phyloP scores from a whole-genome alignment of 495 filamentous ascomycete genomes.

The Hyaloscypha variabilis region DNA sequence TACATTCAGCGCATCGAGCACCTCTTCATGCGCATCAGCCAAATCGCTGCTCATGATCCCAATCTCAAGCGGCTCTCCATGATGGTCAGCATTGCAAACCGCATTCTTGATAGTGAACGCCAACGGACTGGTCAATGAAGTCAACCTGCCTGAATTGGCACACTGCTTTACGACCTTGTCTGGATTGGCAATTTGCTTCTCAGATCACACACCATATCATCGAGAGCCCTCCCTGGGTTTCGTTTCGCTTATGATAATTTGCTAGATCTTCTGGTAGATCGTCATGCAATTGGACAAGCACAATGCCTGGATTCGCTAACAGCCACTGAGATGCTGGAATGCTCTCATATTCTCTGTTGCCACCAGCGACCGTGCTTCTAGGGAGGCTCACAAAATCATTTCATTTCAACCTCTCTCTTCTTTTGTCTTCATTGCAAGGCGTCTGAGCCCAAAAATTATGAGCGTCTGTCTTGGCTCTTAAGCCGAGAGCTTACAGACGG shows the following conservation, averaged over 20 bases:
- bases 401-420: background rate
- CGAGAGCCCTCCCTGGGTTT: background rate
- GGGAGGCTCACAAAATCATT: conserved; percentile 2
- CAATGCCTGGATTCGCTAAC: background rate
- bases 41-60: conserved; percentile 61
- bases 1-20: conserved; percentile 71
- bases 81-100: conserved; percentile 42
- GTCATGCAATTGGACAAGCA: conserved; percentile 9
- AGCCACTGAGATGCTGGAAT: conserved; percentile 27
- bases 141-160: background rate
- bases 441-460: background rate
- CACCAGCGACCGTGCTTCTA: background rate
- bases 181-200: too few species aligned
- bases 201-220: too few species aligned
- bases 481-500: background rate
- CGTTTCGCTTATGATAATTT: conserved; percentile 16
- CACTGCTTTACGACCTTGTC: background rate
- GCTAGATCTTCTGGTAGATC: conserved; percentile 8
- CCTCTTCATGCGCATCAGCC: conserved; percentile 68
- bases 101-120: conserved; percentile 27
- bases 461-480: background rate
- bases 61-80: conserved; percentile 65
- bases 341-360: conserved; percentile 20
- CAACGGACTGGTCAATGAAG: background rate
- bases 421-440: conserved; percentile 1